Evolutionary conservation across 129 eudicot genomes (phyloP).

Genomic region (Saposhnikovia divaricata): DNA sequence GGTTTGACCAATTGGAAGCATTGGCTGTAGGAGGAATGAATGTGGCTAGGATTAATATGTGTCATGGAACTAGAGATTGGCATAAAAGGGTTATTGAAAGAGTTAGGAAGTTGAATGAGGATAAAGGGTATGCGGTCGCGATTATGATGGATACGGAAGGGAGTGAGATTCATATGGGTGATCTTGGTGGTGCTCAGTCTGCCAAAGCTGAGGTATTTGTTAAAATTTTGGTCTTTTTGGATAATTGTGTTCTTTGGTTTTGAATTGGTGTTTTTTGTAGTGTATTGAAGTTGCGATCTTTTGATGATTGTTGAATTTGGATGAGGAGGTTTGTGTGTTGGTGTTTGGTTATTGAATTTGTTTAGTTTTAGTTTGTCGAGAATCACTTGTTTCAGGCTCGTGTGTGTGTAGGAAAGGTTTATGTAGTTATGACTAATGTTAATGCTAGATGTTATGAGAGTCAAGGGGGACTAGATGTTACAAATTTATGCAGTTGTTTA

Average conservation of each 20-base stretch:
- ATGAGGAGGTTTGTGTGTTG: background rate
- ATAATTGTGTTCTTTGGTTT: background rate
- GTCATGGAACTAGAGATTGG: slow-evolving; percentile 91
- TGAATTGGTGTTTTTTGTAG: background rate
- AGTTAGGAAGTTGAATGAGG: slow-evolving; percentile 81
- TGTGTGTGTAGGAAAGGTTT: background rate
- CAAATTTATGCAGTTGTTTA: no score
- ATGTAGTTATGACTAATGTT: background rate
- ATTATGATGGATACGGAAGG: slow-evolving; percentile 98
- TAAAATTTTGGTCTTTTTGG: background rate
- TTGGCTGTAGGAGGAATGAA: slow-evolving; percentile 96
- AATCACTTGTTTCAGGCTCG: background rate
- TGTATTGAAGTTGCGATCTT: background rate
- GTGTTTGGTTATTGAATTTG: background rate
- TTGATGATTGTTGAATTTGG: background rate
- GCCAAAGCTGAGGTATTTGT: slow-evolving; percentile 76
- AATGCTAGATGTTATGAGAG: background rate
- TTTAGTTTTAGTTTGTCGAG: background rate
- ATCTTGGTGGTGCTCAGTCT: slow-evolving; percentile 76
- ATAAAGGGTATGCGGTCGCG: slow-evolving; percentile 83
- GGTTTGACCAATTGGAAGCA: slow-evolving; percentile 65
- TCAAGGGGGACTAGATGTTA: background rate
- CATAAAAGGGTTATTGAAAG: slow-evolving; percentile 63
- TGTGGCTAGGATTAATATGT: slow-evolving; percentile 92
- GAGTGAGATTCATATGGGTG: slow-evolving; percentile 98